phyloP scores from a whole-genome alignment of 169 alveolate species.

The Plasmodium cynomolgi region DNA sequence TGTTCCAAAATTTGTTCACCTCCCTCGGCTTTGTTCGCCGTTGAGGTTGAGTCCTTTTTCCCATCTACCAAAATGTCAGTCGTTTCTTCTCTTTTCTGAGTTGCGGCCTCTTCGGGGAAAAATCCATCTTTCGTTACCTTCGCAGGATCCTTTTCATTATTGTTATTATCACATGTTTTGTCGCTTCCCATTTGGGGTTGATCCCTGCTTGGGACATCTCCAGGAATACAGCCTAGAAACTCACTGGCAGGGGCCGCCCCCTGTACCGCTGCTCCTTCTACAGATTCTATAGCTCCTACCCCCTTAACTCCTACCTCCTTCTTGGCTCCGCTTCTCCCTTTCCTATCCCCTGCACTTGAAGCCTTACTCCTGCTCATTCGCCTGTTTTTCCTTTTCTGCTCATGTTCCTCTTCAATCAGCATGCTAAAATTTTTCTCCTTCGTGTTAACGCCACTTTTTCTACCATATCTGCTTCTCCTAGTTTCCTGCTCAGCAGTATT shows the following conservation, averaged over 20 bases:
- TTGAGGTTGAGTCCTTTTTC: not conserved
- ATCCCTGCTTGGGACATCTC: not conserved
- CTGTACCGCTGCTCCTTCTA: not conserved
- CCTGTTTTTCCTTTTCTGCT: slow-evolving; percentile 4
- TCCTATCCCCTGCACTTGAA: slow-evolving; percentile 11
- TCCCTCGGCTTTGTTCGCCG: not conserved
- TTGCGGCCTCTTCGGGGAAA: not conserved
- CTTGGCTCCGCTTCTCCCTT: not conserved
- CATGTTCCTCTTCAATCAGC: slow-evolving; percentile 28
- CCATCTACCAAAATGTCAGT: not conserved
- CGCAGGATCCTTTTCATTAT: not conserved
- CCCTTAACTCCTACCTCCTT: not conserved
- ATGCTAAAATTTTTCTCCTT: slow-evolving; percentile 25
- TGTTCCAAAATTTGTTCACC: not conserved
- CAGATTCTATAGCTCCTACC: not conserved
- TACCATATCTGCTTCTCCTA: slow-evolving; percentile 23
- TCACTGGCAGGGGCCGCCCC: not conserved
- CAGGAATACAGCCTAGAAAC: not conserved
- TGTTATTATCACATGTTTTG: not conserved
- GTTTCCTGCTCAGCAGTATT: not conserved
- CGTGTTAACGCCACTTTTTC: slow-evolving; percentile 47
- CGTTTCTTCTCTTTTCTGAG: not conserved
- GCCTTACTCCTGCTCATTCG: slow-evolving; percentile 1
- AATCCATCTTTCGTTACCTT: not conserved
- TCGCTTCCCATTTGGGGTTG: not conserved